phyloP scores from a whole-genome alignment of 163 green algal genomes.

The Chloromonas sp. region DNA sequence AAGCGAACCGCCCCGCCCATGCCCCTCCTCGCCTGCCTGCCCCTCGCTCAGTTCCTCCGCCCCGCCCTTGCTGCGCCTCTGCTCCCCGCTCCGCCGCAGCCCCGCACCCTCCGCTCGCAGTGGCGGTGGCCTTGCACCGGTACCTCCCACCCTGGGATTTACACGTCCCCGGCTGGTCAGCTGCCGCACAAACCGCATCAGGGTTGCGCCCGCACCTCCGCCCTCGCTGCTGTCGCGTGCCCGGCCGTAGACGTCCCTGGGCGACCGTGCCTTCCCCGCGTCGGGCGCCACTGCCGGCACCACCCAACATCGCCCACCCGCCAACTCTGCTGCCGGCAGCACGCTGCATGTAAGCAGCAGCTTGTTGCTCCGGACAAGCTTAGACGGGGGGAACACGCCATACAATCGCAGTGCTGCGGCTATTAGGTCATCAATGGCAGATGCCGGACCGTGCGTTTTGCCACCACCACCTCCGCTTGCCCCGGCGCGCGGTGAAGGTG shows the following conservation, averaged over 20 bases:
- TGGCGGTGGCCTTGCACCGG: neutral
- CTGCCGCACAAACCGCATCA: slow-evolving; percentile 3
- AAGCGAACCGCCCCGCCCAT: neutral
- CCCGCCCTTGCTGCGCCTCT: neutral
- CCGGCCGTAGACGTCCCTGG: neutral
- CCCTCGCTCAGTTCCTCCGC: neutral
- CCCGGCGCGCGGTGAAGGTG: no score
- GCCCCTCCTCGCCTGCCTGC: neutral
- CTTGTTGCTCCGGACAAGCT: neutral
- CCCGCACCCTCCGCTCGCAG: neutral
- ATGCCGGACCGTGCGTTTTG: no score
- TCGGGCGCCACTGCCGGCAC: neutral
- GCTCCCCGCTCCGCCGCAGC: neutral
- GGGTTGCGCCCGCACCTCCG: neutral
- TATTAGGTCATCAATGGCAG: neutral
- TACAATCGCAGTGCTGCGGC: neutral
- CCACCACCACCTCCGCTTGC: no score
- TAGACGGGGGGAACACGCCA: neutral
- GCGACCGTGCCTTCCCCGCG: neutral
- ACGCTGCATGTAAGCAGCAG: neutral
- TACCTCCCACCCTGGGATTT: neutral
- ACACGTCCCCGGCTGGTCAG: neutral
- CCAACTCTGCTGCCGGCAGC: neutral
- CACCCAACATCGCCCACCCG: neutral
- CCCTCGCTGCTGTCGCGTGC: neutral